Evolutionary conservation across 1,284 basidiomycete species (phyloP).

Genomic region (Leccinum pachyderme): DNA sequence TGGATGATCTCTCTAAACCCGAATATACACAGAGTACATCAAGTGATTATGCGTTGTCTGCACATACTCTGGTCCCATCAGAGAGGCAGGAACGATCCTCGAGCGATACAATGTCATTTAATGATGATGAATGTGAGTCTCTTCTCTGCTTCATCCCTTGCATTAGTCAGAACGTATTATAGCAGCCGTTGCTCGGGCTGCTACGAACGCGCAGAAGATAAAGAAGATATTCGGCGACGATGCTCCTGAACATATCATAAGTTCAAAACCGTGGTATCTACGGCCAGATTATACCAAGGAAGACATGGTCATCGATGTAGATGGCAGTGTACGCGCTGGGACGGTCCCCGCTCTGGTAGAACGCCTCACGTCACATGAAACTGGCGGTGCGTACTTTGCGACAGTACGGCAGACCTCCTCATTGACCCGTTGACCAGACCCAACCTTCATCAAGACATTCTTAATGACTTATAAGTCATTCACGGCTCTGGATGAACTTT

Average conservation of each 20-base stretch:
- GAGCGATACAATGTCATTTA: constrained; percentile 26
- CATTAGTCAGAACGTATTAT: constrained; percentile 9
- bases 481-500: constrained; percentile 81
- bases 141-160: not conserved
- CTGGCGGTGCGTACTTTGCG: constrained; percentile 55
- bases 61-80: constrained; percentile 24
- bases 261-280: constrained; percentile 83
- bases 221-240: constrained; percentile 79
- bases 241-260: constrained; percentile 46
- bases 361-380: constrained; percentile 87
- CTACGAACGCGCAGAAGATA: constrained; percentile 57
- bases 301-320: constrained; percentile 84
- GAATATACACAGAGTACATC: constrained; percentile 22
- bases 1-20: constrained; percentile 27
- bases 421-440: constrained; percentile 47
- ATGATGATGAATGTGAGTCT: constrained; percentile 39
- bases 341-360: constrained; percentile 86
- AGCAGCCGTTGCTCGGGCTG: constrained; percentile 30
- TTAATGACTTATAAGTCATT: constrained; percentile 98
- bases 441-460: constrained; percentile 89
- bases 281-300: constrained; percentile 74
- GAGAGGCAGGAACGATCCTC: constrained; percentile 21
- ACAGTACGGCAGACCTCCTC: not conserved
- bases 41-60: constrained; percentile 27
- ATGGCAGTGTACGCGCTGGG: constrained; percentile 83